phyloP scores from a whole-genome alignment of 305 asterid genomes.

The Solanum chacoense region DNA sequence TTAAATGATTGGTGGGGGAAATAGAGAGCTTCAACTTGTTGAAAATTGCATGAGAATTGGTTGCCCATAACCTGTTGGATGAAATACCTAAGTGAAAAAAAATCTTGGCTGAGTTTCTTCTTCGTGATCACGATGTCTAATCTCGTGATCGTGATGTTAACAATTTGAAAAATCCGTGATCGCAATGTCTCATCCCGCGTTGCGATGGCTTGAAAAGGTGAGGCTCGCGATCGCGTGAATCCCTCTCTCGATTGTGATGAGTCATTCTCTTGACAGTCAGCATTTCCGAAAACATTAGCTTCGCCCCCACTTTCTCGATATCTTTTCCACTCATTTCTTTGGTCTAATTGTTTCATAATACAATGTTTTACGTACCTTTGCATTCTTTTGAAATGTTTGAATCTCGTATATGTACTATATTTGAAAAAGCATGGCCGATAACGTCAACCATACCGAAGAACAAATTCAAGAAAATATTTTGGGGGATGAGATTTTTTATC shows the following conservation, averaged over 20 bases:
- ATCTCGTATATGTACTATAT: neutral
- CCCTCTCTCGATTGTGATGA: neutral
- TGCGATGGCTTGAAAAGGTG: neutral
- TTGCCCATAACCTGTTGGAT: neutral
- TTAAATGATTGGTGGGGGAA: neutral
- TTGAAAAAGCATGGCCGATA: neutral
- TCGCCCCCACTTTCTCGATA: neutral
- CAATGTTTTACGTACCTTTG: neutral
- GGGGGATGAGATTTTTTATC: neutral
- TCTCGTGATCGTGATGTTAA: neutral
- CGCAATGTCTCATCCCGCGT: neutral
- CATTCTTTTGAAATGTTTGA: neutral
- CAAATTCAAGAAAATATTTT: neutral
- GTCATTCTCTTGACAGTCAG: neutral
- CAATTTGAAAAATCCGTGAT: too few relatives aligned
- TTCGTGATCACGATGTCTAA: neutral
- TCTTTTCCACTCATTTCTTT: neutral
- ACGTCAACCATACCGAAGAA: neutral
- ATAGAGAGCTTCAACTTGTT: neutral
- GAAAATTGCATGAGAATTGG: neutral
- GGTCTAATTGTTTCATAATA: neutral
- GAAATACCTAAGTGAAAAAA: neutral
- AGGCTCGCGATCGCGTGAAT: neutral
- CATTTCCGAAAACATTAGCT: neutral
- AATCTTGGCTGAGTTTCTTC: neutral